Evolutionary conservation across 2,329 filamentous ascomycete genomes (phyloP), one percentile per base, ranked within the genome.

Genomic region (Trichoderma atroviride): DNA sequence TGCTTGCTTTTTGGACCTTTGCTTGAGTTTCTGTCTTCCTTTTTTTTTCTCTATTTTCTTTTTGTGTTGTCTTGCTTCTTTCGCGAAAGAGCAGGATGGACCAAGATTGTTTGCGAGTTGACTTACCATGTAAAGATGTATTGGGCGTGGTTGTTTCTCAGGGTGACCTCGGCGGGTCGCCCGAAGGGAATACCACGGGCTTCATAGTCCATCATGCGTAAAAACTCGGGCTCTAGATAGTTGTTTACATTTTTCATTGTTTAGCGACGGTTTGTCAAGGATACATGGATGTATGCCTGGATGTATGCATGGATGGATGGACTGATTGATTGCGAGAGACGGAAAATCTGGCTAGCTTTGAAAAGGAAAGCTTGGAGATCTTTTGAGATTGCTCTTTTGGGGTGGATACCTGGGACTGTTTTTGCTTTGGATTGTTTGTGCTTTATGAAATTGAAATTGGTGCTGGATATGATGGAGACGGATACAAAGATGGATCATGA

Each of bases 111-210:
- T 66, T 66, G 27, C 29, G 40, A 19, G 9, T 47, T 2, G 16
- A 81, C 89, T 77, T 88, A 98, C 96, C 96, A 99, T 74, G 96
- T 99, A 80, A 97, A 96, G 74, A 99, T 99, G 81, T 99, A 99
- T 84, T 98, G 96, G 72, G 93, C 90, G 81, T 99, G 96, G 81
- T 97, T 98, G 79, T 99, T 99, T 79, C 93, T 88, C 77, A 99
- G 83, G 78, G 96, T 97, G 71, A 99, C 94, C 81, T 97, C 93
- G 5, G 96, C 88, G 7, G 93, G 83, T 77, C 95, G 87, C 16
- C 94, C 96, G 77, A 97, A 95, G 1, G 96, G 96, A 70, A 97
- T 90, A 33, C 96, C 96, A 75, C 91, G 92, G 16, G 87, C 85
- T 77, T 92, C 87, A 76, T 93, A 88, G 75, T 94, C 89, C 77